A percentile compares a stretch with the other conserved stretches of the same genome.
phyloP scores from a whole-genome alignment of 2,329 filamentous ascomycete genomes.

The Drechslera avenae region DNA sequence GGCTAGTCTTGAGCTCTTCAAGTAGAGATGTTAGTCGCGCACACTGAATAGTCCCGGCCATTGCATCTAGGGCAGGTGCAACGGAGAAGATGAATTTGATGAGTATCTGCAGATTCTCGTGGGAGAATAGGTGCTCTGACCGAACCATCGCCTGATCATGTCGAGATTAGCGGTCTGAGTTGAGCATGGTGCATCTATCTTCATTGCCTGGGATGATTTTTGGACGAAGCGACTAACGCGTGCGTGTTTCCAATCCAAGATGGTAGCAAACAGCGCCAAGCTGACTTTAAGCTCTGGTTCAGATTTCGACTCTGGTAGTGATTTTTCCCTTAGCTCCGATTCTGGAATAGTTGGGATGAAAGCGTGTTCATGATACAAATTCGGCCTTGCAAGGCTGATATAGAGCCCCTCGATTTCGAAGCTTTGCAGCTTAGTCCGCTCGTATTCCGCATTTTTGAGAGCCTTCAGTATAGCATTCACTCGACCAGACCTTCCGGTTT shows the following conservation, averaged over 20 bases:
- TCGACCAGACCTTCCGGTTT: background rate
- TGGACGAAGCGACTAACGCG: background rate
- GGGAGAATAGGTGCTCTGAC: background rate
- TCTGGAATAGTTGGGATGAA: background rate
- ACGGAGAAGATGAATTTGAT: background rate
- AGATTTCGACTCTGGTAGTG: background rate
- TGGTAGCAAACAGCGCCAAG: background rate
- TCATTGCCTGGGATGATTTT: background rate
- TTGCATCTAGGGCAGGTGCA: background rate
- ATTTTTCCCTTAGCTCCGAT: background rate
- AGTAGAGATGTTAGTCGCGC: background rate
- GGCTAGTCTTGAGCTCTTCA: background rate
- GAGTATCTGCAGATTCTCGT: background rate
- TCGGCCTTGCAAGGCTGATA: background rate
- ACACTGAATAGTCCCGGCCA: background rate
- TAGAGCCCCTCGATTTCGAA: background rate
- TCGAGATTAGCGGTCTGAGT: background rate
- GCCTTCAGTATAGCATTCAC: background rate
- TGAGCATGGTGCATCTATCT: background rate
- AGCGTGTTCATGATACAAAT: background rate
- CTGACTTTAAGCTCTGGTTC: background rate
- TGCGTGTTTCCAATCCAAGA: background rate
- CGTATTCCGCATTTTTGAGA: background rate
- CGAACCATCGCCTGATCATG: slow-evolving; percentile 1
- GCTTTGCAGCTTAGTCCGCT: background rate